Evolutionary conservation across 1,139 yeast species (phyloP), one percentile per base, ranked within the genome.

Genomic region (Debaryomyces robertsiae): DNA sequence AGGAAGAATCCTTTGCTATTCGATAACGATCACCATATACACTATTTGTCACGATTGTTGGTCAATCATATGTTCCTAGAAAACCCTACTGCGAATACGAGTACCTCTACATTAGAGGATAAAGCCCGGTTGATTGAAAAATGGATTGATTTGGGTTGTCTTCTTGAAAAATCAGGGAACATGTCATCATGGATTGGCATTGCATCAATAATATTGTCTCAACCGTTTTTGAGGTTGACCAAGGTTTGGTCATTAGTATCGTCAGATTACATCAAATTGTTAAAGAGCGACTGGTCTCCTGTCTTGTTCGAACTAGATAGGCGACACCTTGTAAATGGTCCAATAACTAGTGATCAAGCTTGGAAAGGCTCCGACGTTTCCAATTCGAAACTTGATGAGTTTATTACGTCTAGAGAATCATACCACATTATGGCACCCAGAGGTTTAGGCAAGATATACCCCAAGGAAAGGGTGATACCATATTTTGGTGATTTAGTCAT

Each of bases 171-270:
- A 47, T 69, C 79, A 19, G 98, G 98, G 38, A 95, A 93, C 57
- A 88, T 90, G 93, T 91, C 91, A 0, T 84, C 95, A 23, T 93
- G 98, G 98, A 67, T 89, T 27, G 96, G 96, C 1, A 83, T 91
- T 50, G 90, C 96, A 1, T 82, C 94, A 1, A 76, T 86, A 2
- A 74, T 91, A 2, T 83, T 96, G 53, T 87, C 96, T 0, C 82
- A 85, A 42, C 95, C 97, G 0, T 75, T 91, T 3, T 66, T 91
- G 44, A 75, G 98, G 48, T 67, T 93, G 38, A 69, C 78, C 19
- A 77, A 78, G 46, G 76, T 90, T 3, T 93, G 98, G 98, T 69
- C 84, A 7, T 68, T 73, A 42, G 88, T 91, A 3, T 78, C 87
- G 9, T 71, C 75, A 11, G 79, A 77, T 28, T 73, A 79, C 38